These are phyloP conservation scores for Papilionanthe hybrid DNA, from an alignment of 116 monocot species.

Conservation along the genomic window DNA sequence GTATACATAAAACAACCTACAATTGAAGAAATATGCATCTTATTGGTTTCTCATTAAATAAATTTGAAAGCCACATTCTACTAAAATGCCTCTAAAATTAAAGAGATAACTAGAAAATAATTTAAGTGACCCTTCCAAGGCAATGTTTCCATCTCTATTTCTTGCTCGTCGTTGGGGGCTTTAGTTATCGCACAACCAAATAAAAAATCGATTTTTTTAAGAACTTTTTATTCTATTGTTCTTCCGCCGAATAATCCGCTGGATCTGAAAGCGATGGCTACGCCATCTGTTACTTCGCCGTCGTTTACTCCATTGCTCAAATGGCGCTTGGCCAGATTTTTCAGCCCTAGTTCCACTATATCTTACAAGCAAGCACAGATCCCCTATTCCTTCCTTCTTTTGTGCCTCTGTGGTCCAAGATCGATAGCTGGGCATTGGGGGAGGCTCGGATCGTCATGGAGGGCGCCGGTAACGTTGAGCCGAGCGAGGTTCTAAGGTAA, in stretches of 20 bases:
- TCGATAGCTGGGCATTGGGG: background rate
- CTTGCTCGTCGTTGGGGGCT: too few relatives aligned
- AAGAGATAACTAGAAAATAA: too few relatives aligned
- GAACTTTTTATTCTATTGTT: background rate
- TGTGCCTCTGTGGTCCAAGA: background rate
- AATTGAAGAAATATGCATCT: too few relatives aligned
- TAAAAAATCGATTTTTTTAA: too few relatives aligned
- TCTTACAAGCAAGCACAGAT: background rate
- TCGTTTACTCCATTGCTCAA: background rate
- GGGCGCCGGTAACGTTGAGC: slow-evolving; percentile 1
- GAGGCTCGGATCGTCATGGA: slow-evolving; percentile 4
- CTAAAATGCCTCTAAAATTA: too few relatives aligned
- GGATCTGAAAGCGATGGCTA: slow-evolving; percentile 1
- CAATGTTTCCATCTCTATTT: too few relatives aligned
- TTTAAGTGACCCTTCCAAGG: too few relatives aligned
- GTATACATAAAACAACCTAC: too few relatives aligned
- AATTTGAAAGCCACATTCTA: too few relatives aligned
- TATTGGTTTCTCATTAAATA: too few relatives aligned
- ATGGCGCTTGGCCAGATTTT: background rate
- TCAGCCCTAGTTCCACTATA: background rate
- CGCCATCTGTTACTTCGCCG: slow-evolving; percentile 11
- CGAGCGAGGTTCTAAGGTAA: slow-evolving; percentile 5
- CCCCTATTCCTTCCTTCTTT: background rate
- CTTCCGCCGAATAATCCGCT: background rate
- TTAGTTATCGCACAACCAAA: too few relatives aligned